phyloP scores from a whole-genome alignment of 1,284 basidiomycete species.

The Ustilago tritici region DNA sequence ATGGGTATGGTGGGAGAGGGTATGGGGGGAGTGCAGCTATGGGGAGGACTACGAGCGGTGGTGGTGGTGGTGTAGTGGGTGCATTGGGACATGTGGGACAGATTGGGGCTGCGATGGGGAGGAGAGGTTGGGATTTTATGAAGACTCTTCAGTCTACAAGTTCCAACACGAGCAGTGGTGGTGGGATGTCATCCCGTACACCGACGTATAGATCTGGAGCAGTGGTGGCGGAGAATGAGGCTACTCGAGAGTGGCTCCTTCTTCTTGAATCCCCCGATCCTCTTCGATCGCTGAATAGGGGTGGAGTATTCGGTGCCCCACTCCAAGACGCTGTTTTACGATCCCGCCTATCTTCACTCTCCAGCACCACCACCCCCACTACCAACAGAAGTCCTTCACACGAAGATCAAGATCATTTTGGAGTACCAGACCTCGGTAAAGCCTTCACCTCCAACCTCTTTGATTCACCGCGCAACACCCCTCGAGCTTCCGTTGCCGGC shows the following conservation, averaged over 20 bases:
- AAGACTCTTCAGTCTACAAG: conserved; percentile 40
- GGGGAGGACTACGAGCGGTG: conserved; percentile 19
- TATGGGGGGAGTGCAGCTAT: conserved; percentile 7
- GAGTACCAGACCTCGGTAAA: conserved; percentile 47
- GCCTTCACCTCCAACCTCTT: conserved; percentile 36
- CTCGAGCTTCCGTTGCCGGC: conserved; percentile 25
- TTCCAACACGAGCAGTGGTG: conserved; percentile 5
- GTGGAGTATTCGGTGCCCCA: conserved; percentile 56
- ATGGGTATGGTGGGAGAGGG: not conserved
- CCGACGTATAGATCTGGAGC: not conserved
- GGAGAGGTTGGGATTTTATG: conserved; percentile 59
- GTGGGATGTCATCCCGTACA: not conserved
- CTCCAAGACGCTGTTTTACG: conserved; percentile 57
- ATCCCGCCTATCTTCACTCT: conserved; percentile 40
- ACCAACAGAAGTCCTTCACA: not conserved
- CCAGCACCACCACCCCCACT: not conserved
- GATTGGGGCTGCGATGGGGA: conserved; percentile 55
- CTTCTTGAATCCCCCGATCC: conserved; percentile 22
- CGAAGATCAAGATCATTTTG: conserved; percentile 23
- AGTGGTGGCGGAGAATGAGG: conserved; percentile 37
- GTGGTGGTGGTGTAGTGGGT: conserved; percentile 36
- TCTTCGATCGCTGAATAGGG: not conserved
- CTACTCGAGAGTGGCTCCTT: conserved; percentile 50
- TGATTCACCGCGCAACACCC: conserved; percentile 29
- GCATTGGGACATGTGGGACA: conserved; percentile 53